Conservation (phyloP, 805 yeast species). For the Kuraishia piskuri region DNA sequence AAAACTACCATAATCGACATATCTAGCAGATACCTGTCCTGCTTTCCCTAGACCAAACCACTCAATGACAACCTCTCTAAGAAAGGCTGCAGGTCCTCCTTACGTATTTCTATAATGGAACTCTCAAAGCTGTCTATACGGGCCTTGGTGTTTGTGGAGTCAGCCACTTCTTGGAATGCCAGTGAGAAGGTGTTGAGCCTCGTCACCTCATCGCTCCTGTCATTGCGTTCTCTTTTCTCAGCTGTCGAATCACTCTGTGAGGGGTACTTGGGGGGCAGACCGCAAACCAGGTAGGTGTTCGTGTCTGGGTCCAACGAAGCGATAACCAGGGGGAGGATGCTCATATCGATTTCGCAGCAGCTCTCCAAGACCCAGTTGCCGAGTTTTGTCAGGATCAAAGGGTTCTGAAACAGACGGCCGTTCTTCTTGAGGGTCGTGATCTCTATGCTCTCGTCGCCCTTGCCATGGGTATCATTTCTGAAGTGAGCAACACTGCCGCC, state of each 20-base stretch:
- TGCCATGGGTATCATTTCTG: conserved; percentile 12
- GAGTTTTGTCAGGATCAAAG: conserved; percentile 71
- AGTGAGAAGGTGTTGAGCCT: conserved; percentile 76
- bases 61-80: conserved; percentile 75
- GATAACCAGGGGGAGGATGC: conserved; percentile 70
- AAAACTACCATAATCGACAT: neutral
- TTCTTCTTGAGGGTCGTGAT: conserved; percentile 44
- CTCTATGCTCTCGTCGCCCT: conserved; percentile 18
- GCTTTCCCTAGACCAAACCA: conserved; percentile 32
- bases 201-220: conserved; percentile 29
- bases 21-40: neutral
- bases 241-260: conserved; percentile 14
- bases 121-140: conserved; percentile 93
- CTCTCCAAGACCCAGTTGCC: conserved; percentile 91
- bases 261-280: conserved; percentile 79
- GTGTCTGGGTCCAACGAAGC: conserved; percentile 71
- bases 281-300: conserved; percentile 80
- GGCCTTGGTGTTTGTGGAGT: conserved; percentile 77
- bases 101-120: conserved; percentile 81
- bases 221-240: conserved; percentile 20
- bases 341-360: conserved; percentile 68
- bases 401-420: conserved; percentile 69
- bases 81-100: conserved; percentile 83
- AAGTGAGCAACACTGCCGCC: conserved; percentile 3
- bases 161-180: conserved; percentile 86